Base-by-base conservation (phyloP, 202 grass and related monocot species). In the Schoenoplectus triqueter region DNA sequence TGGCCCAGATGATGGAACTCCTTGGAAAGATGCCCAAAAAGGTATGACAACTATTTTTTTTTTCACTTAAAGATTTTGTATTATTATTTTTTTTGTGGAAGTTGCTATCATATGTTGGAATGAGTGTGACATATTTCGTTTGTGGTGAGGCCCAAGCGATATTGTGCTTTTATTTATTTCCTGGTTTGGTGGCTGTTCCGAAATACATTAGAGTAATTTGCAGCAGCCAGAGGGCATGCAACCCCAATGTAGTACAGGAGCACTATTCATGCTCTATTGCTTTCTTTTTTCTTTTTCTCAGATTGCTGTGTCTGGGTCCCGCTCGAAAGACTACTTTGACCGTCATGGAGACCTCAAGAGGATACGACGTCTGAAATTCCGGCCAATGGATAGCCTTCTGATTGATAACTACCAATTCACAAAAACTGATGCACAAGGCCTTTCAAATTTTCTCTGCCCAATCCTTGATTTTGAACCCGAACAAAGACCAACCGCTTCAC, bases 1-100 rank as follows among this genome's bases (percentile, higher is more conserved):
- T 98, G 77, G 92, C 92, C 80, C 83, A 88, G 55, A 98, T 92
- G 92, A 98, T 98, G 92, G 95, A 98, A 86, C 86, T 89, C 45
- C 89, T 98, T 2, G 95, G 95, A 79, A 98, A 95, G 88, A 98
- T 98, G 86, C 91, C 91, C 50, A 86, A 86, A 86, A 93, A 98
- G 91, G 95, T 93, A 15, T 57, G 7, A 70, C 31, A 31, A 31
- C 31, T 76, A 70, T 46, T 41, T 76, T 7, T 4, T 3, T 39
- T 67, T 67, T 69, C 6, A 83, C 8, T 6, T 3, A 56, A 59
- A 59, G 66, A 65, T 55, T 51, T 86, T 71, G 17, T 68, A 44
- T 59, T 70, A 18, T 14, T 4, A n/a, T 14, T 41, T 14, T 64
- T 64, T 48, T 71, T 2, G 67, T 31, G 44, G 41, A 68, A 44